Evolutionary conservation across 768 basidiomycete species (phyloP).

Genomic region (Cantharellus cinnabarinus): DNA sequence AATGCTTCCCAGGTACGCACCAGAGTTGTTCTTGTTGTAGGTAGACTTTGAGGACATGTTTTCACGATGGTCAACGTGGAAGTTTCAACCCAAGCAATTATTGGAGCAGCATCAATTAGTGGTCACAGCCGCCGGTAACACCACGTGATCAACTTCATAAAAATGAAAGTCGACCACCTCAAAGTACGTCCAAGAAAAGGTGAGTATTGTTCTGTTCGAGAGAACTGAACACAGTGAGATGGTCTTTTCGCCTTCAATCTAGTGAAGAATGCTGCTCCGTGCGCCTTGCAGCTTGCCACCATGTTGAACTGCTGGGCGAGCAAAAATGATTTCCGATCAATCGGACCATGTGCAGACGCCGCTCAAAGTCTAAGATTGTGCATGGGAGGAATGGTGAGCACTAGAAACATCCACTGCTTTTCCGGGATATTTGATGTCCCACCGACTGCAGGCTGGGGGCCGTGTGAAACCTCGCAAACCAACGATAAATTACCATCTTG

Average conservation of each 20-base stretch:
- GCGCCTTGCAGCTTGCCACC: conserved; percentile 44
- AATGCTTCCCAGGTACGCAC: conserved; percentile 20
- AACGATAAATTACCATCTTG: conserved; percentile 79
- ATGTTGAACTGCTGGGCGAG: conserved; percentile 85
- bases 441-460: conserved; percentile 33
- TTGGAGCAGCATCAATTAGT: too few relatives aligned
- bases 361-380: conserved; percentile 51
- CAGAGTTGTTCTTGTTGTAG: conserved; percentile 84
- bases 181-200: conserved; percentile 64
- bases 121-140: not conserved
- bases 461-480: conserved; percentile 42
- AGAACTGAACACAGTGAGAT: not conserved
- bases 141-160: not conserved
- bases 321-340: conserved; percentile 32
- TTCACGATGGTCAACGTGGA: not conserved
- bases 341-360: conserved; percentile 31
- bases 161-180: conserved; percentile 33
- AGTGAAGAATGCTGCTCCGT: conserved; percentile 31
- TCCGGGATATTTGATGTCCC: not conserved
- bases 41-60: conserved; percentile 17
- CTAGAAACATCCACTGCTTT: conserved; percentile 6
- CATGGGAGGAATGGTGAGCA: conserved; percentile 64
- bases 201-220: conserved; percentile 16
- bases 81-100: not conserved
- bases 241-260: not conserved